Evolutionary conservation across 1,284 basidiomycete species (phyloP).

Genomic region (Gomphus bonarii): DNA sequence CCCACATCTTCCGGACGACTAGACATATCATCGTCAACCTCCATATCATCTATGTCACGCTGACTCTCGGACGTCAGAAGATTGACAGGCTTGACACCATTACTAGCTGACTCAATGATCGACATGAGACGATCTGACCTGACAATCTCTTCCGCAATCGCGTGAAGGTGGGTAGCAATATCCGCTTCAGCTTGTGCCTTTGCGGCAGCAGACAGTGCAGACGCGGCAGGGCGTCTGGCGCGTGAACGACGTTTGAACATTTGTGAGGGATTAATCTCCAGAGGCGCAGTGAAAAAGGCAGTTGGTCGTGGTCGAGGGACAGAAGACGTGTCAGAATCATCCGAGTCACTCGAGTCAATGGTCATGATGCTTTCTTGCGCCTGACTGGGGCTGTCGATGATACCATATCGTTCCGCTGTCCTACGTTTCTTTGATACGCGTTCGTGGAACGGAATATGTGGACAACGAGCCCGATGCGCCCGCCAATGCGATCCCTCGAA

Average conservation of each 20-base stretch:
- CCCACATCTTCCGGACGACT: not conserved
- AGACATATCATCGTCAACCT: not conserved
- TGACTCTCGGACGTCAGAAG: not conserved
- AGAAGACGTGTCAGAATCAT: slow-evolving; percentile 10
- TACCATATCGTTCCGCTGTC: not conserved
- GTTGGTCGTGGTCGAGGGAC: slow-evolving; percentile 9
- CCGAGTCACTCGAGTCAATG: slow-evolving; percentile 3
- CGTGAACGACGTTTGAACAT: slow-evolving; percentile 5
- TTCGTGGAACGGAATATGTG: slow-evolving; percentile 4
- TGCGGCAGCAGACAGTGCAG: not conserved
- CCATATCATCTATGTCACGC: too few relatives aligned
- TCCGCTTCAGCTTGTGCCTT: not conserved
- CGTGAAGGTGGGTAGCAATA: not conserved
- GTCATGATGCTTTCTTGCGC: not conserved
- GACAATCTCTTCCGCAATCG: not conserved
- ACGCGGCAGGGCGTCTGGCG: not conserved
- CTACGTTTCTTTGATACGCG: slow-evolving; percentile 2
- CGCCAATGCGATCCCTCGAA: slow-evolving; percentile 11
- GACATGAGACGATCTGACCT: not conserved
- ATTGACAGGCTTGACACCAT: not conserved
- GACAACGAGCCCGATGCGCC: slow-evolving; percentile 8
- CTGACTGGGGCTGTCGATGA: not conserved
- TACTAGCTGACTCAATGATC: not conserved
- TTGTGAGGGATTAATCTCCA: slow-evolving; percentile 1
- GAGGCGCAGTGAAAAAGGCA: slow-evolving; percentile 9